phyloP scores from a whole-genome alignment of 176 grass and related monocot species.

The Leersia perrieri region DNA sequence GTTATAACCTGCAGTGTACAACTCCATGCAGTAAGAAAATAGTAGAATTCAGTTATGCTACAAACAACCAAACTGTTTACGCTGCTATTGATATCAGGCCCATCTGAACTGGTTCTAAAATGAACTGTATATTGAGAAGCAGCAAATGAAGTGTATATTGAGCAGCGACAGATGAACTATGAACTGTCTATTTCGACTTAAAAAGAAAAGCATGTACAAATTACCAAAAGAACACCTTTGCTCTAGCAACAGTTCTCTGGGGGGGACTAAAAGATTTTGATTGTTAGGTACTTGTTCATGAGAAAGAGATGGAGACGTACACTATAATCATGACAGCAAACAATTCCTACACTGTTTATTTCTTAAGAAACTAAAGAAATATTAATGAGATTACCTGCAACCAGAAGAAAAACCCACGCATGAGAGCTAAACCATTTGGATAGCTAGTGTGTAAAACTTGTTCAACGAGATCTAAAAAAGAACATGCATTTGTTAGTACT shows the following conservation, averaged over 20 bases:
- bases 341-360: background rate
- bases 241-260: background rate
- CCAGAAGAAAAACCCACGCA: conserved; percentile 82
- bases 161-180: no score
- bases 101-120: background rate
- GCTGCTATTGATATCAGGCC: background rate
- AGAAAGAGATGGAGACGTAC: background rate
- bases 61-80: conserved; percentile 23
- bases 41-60: background rate
- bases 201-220: background rate
- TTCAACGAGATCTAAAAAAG: conserved; percentile 43
- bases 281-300: background rate
- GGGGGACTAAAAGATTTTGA: background rate
- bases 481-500: background rate
- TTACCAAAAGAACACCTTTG: conserved; percentile 1
- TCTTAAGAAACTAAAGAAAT: conserved; percentile 16
- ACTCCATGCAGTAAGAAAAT: background rate
- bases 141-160: background rate
- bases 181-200: background rate
- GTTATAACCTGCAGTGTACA: background rate
- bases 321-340: background rate
- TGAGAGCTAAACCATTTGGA: conserved; percentile 49
- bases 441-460: conserved; percentile 29
- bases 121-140: background rate
- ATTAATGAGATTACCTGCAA: conserved; percentile 50